A percentile compares a stretch with the other conserved stretches of the same genome.
These are phyloP conservation scores for Crithidia expoeki DNA, from an alignment of 208 protist species.

Conservation along the genomic window DNA sequence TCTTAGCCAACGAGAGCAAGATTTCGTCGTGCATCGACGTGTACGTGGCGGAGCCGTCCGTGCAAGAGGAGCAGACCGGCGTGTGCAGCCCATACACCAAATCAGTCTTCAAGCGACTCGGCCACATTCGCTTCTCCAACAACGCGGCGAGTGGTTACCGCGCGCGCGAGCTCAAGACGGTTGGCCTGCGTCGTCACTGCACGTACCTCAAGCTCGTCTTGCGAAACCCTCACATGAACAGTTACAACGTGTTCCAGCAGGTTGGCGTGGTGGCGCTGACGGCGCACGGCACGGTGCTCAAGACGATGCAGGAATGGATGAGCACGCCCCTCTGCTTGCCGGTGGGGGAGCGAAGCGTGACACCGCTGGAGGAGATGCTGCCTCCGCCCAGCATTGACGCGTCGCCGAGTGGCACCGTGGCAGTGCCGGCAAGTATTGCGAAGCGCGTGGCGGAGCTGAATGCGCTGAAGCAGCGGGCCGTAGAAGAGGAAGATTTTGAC, in stretches of 20 bases:
- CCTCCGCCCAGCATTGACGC: conserved; percentile 45
- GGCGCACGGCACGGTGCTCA: conserved; percentile 65
- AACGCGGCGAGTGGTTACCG: conserved; percentile 62
- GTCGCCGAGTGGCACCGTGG: conserved; percentile 10
- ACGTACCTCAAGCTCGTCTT: conserved; percentile 89
- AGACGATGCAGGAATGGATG: conserved; percentile 40
- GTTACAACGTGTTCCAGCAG: conserved; percentile 89
- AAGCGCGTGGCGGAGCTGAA: conserved; percentile 38
- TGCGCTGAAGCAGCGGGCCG: conserved; percentile 71
- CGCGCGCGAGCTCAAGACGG: conserved; percentile 89
- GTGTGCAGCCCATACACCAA: conserved; percentile 56
- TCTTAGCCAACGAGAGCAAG: conserved; percentile 87
- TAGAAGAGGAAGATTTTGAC: conserved; percentile 90
- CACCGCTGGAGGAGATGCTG: conserved; percentile 84
- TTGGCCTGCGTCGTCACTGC: conserved; percentile 66
- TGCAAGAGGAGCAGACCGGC: conserved; percentile 56
- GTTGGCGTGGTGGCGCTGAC: conserved; percentile 84
- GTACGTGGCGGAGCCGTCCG: conserved; percentile 58
- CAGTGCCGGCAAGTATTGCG: conserved; percentile 34
- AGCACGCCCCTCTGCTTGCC: conserved; percentile 34
- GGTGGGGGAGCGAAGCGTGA: conserved; percentile 57
- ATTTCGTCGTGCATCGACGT: conserved; percentile 87
- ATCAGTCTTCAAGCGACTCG: conserved; percentile 71
- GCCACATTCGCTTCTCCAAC: conserved; percentile 75
- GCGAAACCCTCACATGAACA: conserved; percentile 68